Evolutionary conservation across 805 yeast species (phyloP).

Genomic region (Scheffersomyces spartinae): DNA sequence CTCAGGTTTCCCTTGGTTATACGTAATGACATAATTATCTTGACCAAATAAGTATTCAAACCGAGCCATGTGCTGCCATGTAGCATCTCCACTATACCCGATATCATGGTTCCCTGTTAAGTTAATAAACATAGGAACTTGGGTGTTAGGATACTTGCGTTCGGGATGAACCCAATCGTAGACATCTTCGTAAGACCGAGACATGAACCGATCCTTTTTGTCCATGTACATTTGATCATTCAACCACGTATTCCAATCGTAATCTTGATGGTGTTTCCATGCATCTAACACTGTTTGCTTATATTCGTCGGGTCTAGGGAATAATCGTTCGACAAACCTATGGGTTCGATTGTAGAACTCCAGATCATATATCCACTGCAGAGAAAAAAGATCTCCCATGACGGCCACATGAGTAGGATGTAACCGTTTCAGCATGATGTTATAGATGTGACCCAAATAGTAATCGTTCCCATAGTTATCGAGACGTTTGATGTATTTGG

Average conservation of each 20-base stretch:
- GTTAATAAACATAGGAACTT: constrained; percentile 64
- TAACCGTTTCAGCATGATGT: constrained; percentile 48
- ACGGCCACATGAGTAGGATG: constrained; percentile 76
- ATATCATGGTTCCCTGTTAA: constrained; percentile 93
- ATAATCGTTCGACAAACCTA: constrained; percentile 61
- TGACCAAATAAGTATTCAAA: constrained; percentile 67
- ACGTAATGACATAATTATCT: constrained; percentile 73
- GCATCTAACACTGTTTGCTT: constrained; percentile 37
- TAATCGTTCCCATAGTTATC: constrained; percentile 88
- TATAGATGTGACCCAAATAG: constrained; percentile 76
- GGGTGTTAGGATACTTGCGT: constrained; percentile 30
- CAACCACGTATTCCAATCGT: constrained; percentile 42
- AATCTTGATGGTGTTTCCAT: constrained; percentile 36
- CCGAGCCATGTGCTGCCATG: constrained; percentile 81
- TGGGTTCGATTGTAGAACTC: constrained; percentile 76
- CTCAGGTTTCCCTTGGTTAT: constrained; percentile 46
- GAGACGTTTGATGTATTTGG: constrained; percentile 60
- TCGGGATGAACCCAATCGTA: constrained; percentile 50
- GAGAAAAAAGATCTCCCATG: constrained; percentile 85
- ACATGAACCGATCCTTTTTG: constrained; percentile 22
- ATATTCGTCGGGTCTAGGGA: constrained; percentile 44
- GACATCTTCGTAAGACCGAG: constrained; percentile 39
- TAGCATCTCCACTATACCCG: constrained; percentile 92
- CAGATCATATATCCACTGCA: constrained; percentile 88
- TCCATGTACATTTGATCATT: constrained; percentile 15